Percentiles rank a stretch among this genome's conserved stretches.
phyloP scores from a whole-genome alignment of 139 green algal species.

The Chlamydomonas applanata region DNA sequence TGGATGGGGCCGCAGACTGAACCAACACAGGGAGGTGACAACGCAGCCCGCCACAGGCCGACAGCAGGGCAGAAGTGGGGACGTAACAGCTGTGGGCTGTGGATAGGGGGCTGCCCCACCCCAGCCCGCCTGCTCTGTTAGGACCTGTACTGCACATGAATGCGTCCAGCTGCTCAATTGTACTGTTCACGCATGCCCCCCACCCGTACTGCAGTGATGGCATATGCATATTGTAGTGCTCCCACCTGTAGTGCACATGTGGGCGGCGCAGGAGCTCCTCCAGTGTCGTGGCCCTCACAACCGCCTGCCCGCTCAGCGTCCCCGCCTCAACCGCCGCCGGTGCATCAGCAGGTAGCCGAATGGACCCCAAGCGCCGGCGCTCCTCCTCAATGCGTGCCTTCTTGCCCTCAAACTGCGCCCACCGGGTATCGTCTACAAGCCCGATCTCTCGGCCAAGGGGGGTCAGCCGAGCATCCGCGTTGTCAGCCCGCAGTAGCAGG shows the following conservation, averaged over 20 bases:
- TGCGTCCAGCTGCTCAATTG: too few species aligned
- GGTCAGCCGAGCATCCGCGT: slow-evolving; percentile 92
- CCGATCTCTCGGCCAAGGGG: slow-evolving; percentile 82
- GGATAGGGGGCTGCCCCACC: too few species aligned
- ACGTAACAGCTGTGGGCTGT: too few species aligned
- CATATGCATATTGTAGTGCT: too few species aligned
- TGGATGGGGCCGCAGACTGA: too few species aligned
- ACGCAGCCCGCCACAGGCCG: too few species aligned
- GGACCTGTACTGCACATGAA: too few species aligned
- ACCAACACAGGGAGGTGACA: too few species aligned
- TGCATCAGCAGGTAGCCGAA: slow-evolving; percentile 45
- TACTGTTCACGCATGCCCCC: too few species aligned
- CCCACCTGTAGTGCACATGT: slow-evolving; percentile 80
- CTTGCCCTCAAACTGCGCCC: slow-evolving; percentile 66
- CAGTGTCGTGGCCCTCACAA: slow-evolving; percentile 53
- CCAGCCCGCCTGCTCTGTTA: too few species aligned
- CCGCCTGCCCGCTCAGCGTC: slow-evolving; percentile 57
- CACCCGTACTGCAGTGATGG: neutral
- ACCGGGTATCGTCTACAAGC: slow-evolving; percentile 81
- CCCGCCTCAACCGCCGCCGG: slow-evolving; percentile 46
- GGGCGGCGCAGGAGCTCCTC: slow-evolving; percentile 86
- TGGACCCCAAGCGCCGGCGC: slow-evolving; percentile 58
- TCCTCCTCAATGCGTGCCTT: slow-evolving; percentile 72
- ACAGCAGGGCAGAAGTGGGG: too few species aligned
- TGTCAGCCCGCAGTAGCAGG: slow-evolving; percentile 91